Evolutionary conservation across 1,139 yeast species (phyloP).

Genomic region (Candida sanyaensis): DNA sequence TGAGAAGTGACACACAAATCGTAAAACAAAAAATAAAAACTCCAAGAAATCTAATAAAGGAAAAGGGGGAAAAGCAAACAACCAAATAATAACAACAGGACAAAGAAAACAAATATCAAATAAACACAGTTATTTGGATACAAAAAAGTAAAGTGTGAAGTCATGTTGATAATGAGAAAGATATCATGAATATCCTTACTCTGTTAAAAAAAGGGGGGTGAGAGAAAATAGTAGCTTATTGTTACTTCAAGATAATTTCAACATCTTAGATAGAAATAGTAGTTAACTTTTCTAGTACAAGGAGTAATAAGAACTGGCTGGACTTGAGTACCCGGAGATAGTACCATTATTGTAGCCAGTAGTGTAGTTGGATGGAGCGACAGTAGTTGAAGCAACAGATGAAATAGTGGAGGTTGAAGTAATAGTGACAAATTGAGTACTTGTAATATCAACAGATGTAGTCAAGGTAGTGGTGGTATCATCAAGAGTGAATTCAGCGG

Average conservation of each 20-base stretch:
- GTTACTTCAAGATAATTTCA: not conserved
- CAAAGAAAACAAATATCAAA: not conserved
- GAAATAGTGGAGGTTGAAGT: constrained; percentile 14
- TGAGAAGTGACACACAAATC: not conserved
- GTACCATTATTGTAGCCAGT: constrained; percentile 12
- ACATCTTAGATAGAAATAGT: no score
- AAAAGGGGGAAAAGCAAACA: not conserved
- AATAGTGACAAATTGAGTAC: constrained; percentile 20
- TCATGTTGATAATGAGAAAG: not conserved
- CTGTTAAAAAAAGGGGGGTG: not conserved
- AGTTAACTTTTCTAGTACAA: not conserved
- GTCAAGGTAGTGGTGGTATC: constrained; percentile 36
- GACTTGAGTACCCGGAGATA: not conserved
- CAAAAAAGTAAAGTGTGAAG: not conserved
- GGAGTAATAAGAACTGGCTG: constrained; percentile 5
- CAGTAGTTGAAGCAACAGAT: constrained; percentile 3
- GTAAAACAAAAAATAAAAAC: not conserved
- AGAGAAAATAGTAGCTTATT: not conserved
- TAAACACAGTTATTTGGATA: constrained; percentile 2
- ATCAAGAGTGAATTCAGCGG: constrained; percentile 33
- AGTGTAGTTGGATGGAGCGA: constrained; percentile 12
- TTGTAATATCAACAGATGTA: constrained; percentile 29
- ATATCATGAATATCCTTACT: constrained; percentile 2
- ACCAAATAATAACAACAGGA: not conserved
- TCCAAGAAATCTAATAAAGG: not conserved